These are phyloP conservation scores for Vicia villosa DNA, from an alignment of 306 rosid species.

Conservation along the genomic window DNA sequence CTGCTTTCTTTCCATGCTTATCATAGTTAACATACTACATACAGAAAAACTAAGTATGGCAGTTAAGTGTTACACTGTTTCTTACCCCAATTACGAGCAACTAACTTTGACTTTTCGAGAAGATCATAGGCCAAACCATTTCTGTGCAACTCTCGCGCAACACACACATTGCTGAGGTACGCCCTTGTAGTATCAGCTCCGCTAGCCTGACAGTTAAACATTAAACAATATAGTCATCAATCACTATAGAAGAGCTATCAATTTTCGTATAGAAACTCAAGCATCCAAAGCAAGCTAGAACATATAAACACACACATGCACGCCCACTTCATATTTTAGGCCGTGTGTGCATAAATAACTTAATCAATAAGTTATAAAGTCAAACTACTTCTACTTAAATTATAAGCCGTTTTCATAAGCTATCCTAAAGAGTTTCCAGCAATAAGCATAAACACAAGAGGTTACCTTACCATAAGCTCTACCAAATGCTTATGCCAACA, in stretches of 20 bases:
- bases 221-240: conserved; percentile 11
- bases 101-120: conserved; percentile 71
- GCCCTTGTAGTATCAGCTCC: conserved; percentile 84
- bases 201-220: conserved; percentile 53
- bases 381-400: not conserved
- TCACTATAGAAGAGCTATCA: conserved; percentile 7
- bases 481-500: not conserved
- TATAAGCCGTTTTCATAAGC: not conserved
- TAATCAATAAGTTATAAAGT: no score
- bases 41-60: not conserved
- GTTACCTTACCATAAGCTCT: not conserved
- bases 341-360: not conserved
- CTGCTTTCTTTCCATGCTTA: conserved; percentile 1
- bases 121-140: conserved; percentile 81
- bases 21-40: conserved; percentile 19
- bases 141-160: conserved; percentile 79
- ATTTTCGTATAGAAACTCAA: not conserved
- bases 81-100: conserved; percentile 91
- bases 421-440: not conserved
- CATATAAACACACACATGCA: not conserved
- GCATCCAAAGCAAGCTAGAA: not conserved
- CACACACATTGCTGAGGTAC: conserved; percentile 92
- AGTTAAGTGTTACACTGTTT: conserved; percentile 1
- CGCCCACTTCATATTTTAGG: not conserved
- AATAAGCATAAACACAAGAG: not conserved